Conservation (phyloP, 2,329 filamentous ascomycete genomes). For the Botrytis fabae region DNA sequence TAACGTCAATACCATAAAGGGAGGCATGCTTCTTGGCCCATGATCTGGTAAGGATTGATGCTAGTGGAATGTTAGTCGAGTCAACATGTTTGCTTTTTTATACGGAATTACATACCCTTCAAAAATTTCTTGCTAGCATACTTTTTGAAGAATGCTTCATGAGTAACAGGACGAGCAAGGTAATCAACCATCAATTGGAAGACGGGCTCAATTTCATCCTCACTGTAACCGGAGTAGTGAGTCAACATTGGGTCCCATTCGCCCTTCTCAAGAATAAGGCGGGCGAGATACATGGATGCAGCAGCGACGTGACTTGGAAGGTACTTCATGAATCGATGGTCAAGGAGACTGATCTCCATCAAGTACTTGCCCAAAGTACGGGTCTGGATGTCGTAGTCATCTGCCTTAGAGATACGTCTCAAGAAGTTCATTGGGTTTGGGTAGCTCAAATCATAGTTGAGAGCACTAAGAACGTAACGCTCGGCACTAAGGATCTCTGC, state of each 20-base stretch:
- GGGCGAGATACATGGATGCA: constrained; percentile 90
- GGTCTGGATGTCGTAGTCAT: constrained; percentile 98
- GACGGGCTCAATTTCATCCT: constrained; percentile 90
- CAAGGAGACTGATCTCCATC: constrained; percentile 93
- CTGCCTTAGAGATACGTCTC: constrained; percentile 96
- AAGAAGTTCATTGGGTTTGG: constrained; percentile 99
- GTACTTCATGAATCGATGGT: constrained; percentile 89
- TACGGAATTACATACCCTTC: constrained; percentile 69
- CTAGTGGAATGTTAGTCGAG: constrained; percentile 48
- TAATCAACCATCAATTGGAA: constrained; percentile 97
- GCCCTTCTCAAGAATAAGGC: constrained; percentile 85
- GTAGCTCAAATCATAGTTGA: constrained; percentile 97
- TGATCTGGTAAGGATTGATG: constrained; percentile 84
- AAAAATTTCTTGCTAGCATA: constrained; percentile 99
- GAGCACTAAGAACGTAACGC: constrained; percentile 83
- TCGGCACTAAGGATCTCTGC: constrained; percentile 96
- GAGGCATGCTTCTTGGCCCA: constrained; percentile 85
- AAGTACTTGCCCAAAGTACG: constrained; percentile 97
- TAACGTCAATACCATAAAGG: constrained; percentile 52
- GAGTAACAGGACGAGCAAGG: constrained; percentile 81
- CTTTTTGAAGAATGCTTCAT: constrained; percentile 99
- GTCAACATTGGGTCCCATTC: constrained; percentile 87
- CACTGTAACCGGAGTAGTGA: constrained; percentile 90
- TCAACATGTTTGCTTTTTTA: background rate
- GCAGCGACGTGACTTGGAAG: constrained; percentile 89